A percentile compares a stretch with the other conserved stretches of the same genome.
phyloP scores from a whole-genome alignment of 805 yeast species.

The Yamadazyma phyllophila region DNA sequence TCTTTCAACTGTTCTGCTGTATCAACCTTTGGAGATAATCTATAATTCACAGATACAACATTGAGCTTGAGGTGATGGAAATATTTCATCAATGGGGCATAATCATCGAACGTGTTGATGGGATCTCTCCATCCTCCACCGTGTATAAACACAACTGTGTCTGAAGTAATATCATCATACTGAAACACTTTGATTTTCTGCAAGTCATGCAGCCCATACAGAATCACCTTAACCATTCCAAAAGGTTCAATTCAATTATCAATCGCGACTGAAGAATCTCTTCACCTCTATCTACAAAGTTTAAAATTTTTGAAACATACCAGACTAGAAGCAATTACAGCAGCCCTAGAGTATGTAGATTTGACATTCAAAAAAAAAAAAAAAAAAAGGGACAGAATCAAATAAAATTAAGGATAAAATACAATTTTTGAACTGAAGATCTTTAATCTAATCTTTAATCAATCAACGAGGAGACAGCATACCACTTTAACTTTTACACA shows the following conservation, averaged over 20 bases:
- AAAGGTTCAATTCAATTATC: background rate
- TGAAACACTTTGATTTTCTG: constrained; percentile 30
- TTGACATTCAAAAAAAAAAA: no score
- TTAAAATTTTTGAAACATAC: no score
- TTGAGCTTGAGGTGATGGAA: constrained; percentile 5
- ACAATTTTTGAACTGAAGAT: constrained; percentile 4
- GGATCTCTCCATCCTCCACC: constrained; percentile 92
- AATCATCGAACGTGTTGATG: constrained; percentile 57
- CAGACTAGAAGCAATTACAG: no score
- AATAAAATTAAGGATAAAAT: background rate
- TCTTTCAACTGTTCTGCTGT: constrained; percentile 9
- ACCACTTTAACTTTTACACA: constrained; percentile 2
- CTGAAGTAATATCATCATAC: constrained; percentile 10
- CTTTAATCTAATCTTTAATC: background rate
- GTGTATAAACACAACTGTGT: constrained; percentile 59
- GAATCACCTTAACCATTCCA: constrained; percentile 1
- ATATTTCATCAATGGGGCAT: constrained; percentile 22
- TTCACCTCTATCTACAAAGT: no score
- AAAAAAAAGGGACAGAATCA: background rate
- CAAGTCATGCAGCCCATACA: constrained; percentile 33
- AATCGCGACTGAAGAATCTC: background rate
- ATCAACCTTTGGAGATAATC: constrained; percentile 53
- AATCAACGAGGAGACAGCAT: background rate
- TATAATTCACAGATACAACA: constrained; percentile 50
- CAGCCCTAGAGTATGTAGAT: no score